These are phyloP conservation scores for Themeda triandra DNA, from an alignment of 176 grass and related monocot genomes.

Conservation along the genomic window DNA sequence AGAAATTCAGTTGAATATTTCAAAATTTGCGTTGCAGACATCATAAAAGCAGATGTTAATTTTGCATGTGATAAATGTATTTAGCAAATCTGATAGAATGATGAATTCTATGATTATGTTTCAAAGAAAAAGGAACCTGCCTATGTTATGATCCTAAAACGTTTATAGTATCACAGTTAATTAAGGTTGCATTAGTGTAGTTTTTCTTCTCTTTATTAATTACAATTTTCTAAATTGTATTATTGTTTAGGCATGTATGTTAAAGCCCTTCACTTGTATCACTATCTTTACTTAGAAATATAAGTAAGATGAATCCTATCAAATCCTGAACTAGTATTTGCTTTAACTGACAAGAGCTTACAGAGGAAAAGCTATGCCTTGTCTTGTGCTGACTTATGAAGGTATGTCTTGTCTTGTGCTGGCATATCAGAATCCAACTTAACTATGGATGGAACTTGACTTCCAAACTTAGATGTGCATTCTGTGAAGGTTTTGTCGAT, in stretches of 20 bases:
- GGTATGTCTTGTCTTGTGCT: not conserved
- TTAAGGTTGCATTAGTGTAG: not conserved
- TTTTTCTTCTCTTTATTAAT: not conserved
- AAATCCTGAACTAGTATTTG: not conserved
- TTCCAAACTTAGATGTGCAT: not conserved
- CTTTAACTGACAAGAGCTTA: not conserved
- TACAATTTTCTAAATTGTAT: not conserved
- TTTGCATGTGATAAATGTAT: not conserved
- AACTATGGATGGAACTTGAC: not conserved
- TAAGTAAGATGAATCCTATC: not conserved
- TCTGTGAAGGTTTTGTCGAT: not conserved
- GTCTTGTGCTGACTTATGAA: not conserved
- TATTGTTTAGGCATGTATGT: not conserved
- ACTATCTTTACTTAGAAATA: not conserved
- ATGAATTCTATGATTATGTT: not conserved
- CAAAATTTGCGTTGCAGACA: not conserved
- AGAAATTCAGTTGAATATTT: not conserved
- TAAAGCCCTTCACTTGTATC: not conserved
- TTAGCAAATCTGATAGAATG: not conserved
- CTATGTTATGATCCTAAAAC: not conserved
- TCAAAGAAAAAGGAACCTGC: not conserved
- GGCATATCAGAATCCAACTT: not conserved
- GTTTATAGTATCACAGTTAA: not conserved
- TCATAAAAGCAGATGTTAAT: not conserved
- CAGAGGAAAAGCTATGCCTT: not conserved